These are phyloP conservation scores for Lactarius quietus DNA, from an alignment of 768 basidiomycete genomes.

Conservation along the genomic window DNA sequence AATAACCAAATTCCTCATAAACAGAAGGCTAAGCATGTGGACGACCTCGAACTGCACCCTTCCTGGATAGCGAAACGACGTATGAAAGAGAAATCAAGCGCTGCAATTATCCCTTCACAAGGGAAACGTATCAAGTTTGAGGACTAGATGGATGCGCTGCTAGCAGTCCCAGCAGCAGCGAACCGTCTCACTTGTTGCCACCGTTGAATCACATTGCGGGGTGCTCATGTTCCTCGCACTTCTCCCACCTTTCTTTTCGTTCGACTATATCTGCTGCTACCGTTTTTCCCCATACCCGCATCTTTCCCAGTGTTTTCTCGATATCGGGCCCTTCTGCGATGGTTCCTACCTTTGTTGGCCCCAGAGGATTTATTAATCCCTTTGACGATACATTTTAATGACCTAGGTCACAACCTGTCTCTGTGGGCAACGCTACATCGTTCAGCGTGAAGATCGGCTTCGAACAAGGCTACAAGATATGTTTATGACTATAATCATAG, in stretches of 20 bases:
- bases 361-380: background rate
- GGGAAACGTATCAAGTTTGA: constrained; percentile 82
- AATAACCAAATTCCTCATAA: constrained; percentile 10
- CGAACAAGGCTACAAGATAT: background rate
- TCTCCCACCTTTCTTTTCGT: background rate
- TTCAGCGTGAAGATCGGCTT: background rate
- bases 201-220: background rate
- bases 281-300: background rate
- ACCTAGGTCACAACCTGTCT: background rate
- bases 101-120: constrained; percentile 59
- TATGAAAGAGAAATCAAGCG: constrained; percentile 64
- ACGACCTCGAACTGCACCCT: constrained; percentile 67
- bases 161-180: background rate
- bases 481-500: background rate
- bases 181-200: background rate
- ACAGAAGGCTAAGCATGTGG: constrained; percentile 21
- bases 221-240: background rate
- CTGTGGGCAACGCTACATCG: background rate
- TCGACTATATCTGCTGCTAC: background rate
- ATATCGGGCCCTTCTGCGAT: background rate
- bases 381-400: background rate
- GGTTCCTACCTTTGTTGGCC: background rate
- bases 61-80: constrained; percentile 95
- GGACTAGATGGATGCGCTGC: constrained; percentile 10
- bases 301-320: background rate